Conservation (phyloP, 164 flowering plant species). For the Magnolia changhungtana region DNA sequence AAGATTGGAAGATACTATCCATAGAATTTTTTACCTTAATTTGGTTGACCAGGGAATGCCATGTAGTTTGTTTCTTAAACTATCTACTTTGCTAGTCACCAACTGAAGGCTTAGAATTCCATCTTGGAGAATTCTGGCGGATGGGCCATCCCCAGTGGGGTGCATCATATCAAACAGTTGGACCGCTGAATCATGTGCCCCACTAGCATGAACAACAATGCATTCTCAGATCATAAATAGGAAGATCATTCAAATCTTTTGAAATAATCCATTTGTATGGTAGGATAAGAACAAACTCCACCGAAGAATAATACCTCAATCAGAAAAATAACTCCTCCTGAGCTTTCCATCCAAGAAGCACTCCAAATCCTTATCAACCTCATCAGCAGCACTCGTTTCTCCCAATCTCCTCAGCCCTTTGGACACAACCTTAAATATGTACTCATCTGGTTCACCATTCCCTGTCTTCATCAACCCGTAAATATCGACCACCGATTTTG, state of each 20-base stretch:
- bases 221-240: background rate
- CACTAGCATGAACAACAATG: background rate
- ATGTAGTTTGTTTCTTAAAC: no score
- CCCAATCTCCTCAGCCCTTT: conserved; percentile 73
- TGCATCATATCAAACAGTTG: no score
- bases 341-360: conserved; percentile 24
- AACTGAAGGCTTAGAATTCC: no score
- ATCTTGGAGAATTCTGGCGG: no score
- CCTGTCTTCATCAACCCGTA: conserved; percentile 53
- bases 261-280: background rate
- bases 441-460: conserved; percentile 60
- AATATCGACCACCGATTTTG: conserved; percentile 57
- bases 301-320: background rate
- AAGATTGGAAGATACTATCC: no score
- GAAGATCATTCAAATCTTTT: no score
- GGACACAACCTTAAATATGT: conserved; percentile 59
- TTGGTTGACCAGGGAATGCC: no score
- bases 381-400: conserved; percentile 44
- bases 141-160: no score
- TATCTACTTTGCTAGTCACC: no score
- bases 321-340: conserved; percentile 13
- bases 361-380: conserved; percentile 47
- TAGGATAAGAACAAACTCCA: no score
- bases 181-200: no score
- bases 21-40: no score